Percentiles rank a stretch among this genome's conserved stretches.
These are phyloP conservation scores for Chalciporus sp. DNA, from an alignment of 1,284 basidiomycete genomes.

Conservation along the genomic window DNA sequence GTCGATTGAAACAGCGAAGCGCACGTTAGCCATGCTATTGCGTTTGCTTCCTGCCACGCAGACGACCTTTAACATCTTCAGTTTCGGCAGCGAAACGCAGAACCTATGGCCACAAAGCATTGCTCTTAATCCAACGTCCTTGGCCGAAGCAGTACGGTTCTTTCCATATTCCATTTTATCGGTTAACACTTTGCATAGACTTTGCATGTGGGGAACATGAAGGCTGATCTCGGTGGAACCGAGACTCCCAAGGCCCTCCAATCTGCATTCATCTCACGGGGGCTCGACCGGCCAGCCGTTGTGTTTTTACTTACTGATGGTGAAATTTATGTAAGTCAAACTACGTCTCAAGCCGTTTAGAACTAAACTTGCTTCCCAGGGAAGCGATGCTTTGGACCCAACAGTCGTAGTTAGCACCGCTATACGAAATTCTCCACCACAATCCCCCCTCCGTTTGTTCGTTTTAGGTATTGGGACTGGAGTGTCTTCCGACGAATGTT, in stretches of 20 bases:
- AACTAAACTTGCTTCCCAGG: conserved; percentile 25
- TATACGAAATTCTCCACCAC: conserved; percentile 23
- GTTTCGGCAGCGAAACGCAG: conserved; percentile 42
- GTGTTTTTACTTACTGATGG: conserved; percentile 61
- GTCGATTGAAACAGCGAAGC: conserved; percentile 40
- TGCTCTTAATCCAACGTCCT: conserved; percentile 34
- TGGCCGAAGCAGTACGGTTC: conserved; percentile 44
- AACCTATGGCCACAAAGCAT: conserved; percentile 41
- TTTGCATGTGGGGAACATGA: conserved; percentile 39
- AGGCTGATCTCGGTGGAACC: conserved; percentile 49
- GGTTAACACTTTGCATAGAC: conserved; percentile 26
- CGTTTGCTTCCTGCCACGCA: conserved; percentile 33
- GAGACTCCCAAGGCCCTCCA: conserved; percentile 45
- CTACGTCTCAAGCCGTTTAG: neutral
- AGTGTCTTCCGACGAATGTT: conserved; percentile 53
- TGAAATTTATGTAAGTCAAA: conserved; percentile 32
- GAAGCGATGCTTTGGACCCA: conserved; percentile 16
- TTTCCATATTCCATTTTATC: neutral
- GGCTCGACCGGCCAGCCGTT: conserved; percentile 40
- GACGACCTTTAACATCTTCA: conserved; percentile 50
- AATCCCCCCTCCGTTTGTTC: conserved; percentile 49
- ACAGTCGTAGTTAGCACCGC: conserved; percentile 32
- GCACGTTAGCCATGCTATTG: conserved; percentile 37
- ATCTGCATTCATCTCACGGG: conserved; percentile 22
- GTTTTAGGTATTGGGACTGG: conserved; percentile 55